A percentile compares a stretch with the other conserved stretches of the same genome.
Evolutionary conservation across 2,329 filamentous ascomycete genomes (phyloP).

Genomic region (Trichoderma citrinoviride): DNA sequence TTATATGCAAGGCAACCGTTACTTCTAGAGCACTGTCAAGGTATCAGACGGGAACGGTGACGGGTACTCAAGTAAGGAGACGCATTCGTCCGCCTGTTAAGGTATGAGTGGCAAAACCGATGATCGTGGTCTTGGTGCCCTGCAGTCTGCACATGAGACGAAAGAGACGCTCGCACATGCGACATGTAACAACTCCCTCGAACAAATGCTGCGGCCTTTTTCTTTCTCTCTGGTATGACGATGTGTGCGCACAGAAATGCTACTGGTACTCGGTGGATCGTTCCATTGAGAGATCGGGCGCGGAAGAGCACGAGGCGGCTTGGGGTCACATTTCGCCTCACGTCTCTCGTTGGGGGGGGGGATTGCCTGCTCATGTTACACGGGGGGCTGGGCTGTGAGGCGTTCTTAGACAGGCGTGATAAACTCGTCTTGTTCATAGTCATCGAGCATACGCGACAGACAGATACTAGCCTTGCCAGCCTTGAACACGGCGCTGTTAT

Average conservation of each 20-base stretch:
- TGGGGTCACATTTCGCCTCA: background rate
- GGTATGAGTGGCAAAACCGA: background rate
- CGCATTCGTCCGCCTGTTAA: background rate
- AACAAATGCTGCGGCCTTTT: background rate
- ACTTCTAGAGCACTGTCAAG: too few species aligned
- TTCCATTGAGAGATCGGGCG: background rate
- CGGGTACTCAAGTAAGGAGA: background rate
- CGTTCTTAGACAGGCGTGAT: background rate
- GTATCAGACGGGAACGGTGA: too few species aligned
- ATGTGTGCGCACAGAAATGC: background rate
- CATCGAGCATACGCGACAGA: too few species aligned
- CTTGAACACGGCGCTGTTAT: too few species aligned
- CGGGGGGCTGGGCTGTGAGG: background rate
- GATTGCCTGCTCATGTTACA: background rate
- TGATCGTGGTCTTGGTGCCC: background rate
- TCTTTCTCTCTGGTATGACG: background rate
- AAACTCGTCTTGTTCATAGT: background rate
- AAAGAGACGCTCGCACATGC: background rate
- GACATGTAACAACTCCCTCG: background rate
- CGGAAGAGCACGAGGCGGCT: background rate
- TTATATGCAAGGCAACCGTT: too few species aligned
- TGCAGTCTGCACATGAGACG: background rate
- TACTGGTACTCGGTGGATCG: background rate
- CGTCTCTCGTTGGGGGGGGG: background rate
- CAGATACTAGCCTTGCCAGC: too few species aligned